These are phyloP conservation scores for Pyricularia sp. DNA, from an alignment of 2,329 filamentous ascomycete genomes.

Conservation along the genomic window DNA sequence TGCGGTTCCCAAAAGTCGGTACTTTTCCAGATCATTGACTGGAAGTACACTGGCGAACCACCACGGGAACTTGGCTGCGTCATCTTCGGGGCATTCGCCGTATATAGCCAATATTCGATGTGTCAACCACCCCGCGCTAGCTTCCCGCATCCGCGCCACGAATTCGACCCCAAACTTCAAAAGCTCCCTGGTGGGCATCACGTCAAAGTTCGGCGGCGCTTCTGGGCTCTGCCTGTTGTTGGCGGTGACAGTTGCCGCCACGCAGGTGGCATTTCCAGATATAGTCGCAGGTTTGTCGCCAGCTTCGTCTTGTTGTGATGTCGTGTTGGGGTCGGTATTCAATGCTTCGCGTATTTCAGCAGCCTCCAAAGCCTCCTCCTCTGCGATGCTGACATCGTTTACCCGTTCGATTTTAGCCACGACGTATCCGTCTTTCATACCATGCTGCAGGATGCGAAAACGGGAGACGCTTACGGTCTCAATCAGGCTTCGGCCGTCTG, in stretches of 20 bases:
- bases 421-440: conserved; percentile 60
- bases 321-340: not conserved
- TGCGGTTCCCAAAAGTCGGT: conserved; percentile 55
- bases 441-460: conserved; percentile 57
- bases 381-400: conserved; percentile 68
- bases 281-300: not conserved
- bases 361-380: conserved; percentile 67
- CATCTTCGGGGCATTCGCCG: conserved; percentile 56
- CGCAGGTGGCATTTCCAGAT: not conserved
- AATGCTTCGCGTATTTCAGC: conserved; percentile 39
- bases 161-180: conserved; percentile 55
- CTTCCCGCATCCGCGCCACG: conserved; percentile 51
- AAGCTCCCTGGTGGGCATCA: conserved; percentile 57
- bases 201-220: conserved; percentile 25
- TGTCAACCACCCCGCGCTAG: conserved; percentile 63
- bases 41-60: conserved; percentile 81
- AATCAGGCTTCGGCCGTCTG: conserved; percentile 70
- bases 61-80: conserved; percentile 70
- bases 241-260: not conserved
- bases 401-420: conserved; percentile 64
- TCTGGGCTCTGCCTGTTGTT: conserved; percentile 1
- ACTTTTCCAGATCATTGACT: conserved; percentile 66
- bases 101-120: conserved; percentile 60
- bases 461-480: conserved; percentile 65
- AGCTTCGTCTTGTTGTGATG: not conserved